Conservation (phyloP, 805 yeast species). For the Candida endomychidarum region DNA sequence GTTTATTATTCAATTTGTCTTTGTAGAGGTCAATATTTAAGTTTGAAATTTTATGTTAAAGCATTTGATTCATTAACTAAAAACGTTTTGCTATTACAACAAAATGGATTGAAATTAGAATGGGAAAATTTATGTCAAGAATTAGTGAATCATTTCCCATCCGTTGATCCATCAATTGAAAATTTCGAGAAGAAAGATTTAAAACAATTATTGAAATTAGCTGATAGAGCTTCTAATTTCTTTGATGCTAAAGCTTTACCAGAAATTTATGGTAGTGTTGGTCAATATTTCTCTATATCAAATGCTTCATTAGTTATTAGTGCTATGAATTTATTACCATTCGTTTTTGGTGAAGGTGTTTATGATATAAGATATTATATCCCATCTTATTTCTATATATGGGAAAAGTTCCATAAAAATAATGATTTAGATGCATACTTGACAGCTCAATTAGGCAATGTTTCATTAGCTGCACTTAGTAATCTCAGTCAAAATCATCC, state of each 20-base stretch:
- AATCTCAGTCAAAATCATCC: constrained; percentile 19
- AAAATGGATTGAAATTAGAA: constrained; percentile 46
- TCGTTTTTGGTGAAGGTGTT: constrained; percentile 26
- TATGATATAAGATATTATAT: constrained; percentile 54
- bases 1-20: constrained; percentile 73
- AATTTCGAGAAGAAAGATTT: constrained; percentile 49
- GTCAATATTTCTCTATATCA: constrained; percentile 52
- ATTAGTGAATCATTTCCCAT: constrained; percentile 31
- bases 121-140: constrained; percentile 49
- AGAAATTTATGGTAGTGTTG: constrained; percentile 48
- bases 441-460: constrained; percentile 61
- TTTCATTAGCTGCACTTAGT: constrained; percentile 50
- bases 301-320: constrained; percentile 53
- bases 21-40: constrained; percentile 68
- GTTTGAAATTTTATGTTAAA: constrained; percentile 58
- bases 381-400: constrained; percentile 68
- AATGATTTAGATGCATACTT: constrained; percentile 61
- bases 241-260: constrained; percentile 51
- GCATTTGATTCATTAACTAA: constrained; percentile 60
- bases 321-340: constrained; percentile 57
- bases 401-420: constrained; percentile 56
- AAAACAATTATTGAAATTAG: constrained; percentile 49
- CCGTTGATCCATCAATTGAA: constrained; percentile 45
- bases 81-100: constrained; percentile 41
- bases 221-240: constrained; percentile 54